Conservation (phyloP, 2,329 filamentous ascomycete species). For the Neodidymelliopsis sp. region DNA sequence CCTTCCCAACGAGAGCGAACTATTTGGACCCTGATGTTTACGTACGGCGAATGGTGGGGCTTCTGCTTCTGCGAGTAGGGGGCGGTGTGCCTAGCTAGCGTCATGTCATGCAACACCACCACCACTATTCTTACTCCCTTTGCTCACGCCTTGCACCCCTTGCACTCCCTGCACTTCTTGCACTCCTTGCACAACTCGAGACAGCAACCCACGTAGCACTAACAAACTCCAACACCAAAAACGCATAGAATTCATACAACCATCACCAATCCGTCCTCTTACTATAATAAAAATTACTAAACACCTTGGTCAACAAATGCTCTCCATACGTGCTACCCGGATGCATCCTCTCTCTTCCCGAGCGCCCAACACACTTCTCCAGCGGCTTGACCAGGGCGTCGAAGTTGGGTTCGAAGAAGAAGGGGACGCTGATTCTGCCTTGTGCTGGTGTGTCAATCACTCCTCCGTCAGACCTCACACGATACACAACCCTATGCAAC, state of each 20-base stretch:
- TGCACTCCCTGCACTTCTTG: no score
- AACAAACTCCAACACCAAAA: no score
- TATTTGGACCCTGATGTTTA: conserved; percentile 36
- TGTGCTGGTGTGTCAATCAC: conserved; percentile 25
- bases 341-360: conserved; percentile 40
- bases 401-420: conserved; percentile 59
- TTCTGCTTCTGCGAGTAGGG: no score
- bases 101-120: no score
- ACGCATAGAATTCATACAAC: no score
- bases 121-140: conserved; percentile 5
- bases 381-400: conserved; percentile 51
- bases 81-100: conserved; percentile 5
- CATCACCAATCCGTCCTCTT: conserved; percentile 36
- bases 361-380: conserved; percentile 46
- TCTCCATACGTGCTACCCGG: conserved; percentile 51
- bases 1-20: conserved; percentile 29
- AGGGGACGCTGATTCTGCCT: conserved; percentile 56
- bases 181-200: no score
- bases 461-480: conserved; percentile 7
- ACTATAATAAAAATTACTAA: conserved; percentile 51
- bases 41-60: conserved; percentile 10
- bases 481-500: conserved; percentile 56
- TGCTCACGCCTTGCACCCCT: not conserved
- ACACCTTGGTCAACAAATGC: conserved; percentile 53
- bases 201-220: no score